Evolutionary conservation across 805 yeast species (phyloP), one percentile per base, ranked within the genome.

Genomic region (Nakazawaea peltata): DNA sequence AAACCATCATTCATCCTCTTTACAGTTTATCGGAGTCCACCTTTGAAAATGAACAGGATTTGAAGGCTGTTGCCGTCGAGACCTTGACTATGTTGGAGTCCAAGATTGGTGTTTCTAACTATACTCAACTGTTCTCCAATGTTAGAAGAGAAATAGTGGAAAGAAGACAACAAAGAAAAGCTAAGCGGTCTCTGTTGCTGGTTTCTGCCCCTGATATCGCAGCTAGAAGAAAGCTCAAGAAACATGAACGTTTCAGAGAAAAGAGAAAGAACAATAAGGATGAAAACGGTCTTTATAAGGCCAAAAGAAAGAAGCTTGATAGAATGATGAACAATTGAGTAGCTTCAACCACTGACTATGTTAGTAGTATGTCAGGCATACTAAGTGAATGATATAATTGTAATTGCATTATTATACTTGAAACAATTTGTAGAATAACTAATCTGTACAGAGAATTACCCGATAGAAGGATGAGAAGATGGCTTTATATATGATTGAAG

Each of bases 121-220:
- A 80, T 50, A 70, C 84, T 10, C 54, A 61, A 15, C 57, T 73
- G 2, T 81, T 78, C 49, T 61, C 82, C 2, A 61, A 62, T 30
- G 92, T 86, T n/a, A 74, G 76, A 51, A 74, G 69, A 43, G 48
- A 49, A 13, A 79, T 88, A 17, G 59, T 56, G 19, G 61, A 63
- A 24, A 73, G 85, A 54, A 72, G 97, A 49, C 69, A 70, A 40
- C 94, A 85, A 32, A 74, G 97, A 57, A 76, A 69, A 51, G 71
- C 82, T 0, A 80, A 78, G 50, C 68, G 87, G 39, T 81, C 94
- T 0, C 78, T 81, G 40, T 59, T 85, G 51, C 81, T 86, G 3
- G 66, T 88, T 9, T 71, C 68, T 15, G 82, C 81, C 4, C 97
- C 97, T 1, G 95, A 81, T 12, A 58, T 71, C 28, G 79, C 85